Evolutionary conservation across 495 filamentous ascomycete species (phyloP), one percentile per base, ranked within the genome.

Genomic region (Aspergillus biplanus): DNA sequence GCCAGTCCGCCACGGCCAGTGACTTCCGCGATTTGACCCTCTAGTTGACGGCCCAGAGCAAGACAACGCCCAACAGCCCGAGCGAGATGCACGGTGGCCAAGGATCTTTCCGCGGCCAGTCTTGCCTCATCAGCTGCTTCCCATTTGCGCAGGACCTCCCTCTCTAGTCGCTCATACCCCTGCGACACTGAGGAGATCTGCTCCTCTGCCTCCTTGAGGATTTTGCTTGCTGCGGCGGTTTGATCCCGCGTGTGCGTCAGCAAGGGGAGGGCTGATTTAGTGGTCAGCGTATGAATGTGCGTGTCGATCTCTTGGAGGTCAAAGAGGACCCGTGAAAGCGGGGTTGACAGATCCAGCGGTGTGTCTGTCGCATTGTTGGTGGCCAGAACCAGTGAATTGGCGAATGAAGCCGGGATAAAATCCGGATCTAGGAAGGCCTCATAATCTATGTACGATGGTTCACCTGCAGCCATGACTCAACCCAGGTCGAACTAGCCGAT

Each of bases 281-380:
- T 95, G 49, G 93, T 96, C 31, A 99, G 84, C 16, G 83, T 82
- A 75, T 98, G 89, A 64, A 98, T 97, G 71, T 97, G 92, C 1
- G 92, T 96, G 76, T 98, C 93, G 63, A 99, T 89, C 74, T 98
- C 95, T 73, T 99, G 95, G 15, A 96, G 86, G 76, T 99, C 95
- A 75, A 99, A 99, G 16, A 98, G 85, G 12, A 98, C 95, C 52
- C 92, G 86, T 3, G 93, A 97, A 39, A 98, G 85, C 4, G 95
- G 95, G 37, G 95, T 98, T 6, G 92, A 91, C 58, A 98, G 89
- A 78, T 97, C 95, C 69, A 98, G 82, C 34, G 92, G 89, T 5
- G 89, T 90, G 75, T 98, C 95, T 67, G 86, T 90, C 48, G 92
- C 85, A 82, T 97, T 95, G 81, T 97, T 97, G 59, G 95, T 98